Conservation (phyloP, 129 eudicot species). For the Deinandra increscens region DNA sequence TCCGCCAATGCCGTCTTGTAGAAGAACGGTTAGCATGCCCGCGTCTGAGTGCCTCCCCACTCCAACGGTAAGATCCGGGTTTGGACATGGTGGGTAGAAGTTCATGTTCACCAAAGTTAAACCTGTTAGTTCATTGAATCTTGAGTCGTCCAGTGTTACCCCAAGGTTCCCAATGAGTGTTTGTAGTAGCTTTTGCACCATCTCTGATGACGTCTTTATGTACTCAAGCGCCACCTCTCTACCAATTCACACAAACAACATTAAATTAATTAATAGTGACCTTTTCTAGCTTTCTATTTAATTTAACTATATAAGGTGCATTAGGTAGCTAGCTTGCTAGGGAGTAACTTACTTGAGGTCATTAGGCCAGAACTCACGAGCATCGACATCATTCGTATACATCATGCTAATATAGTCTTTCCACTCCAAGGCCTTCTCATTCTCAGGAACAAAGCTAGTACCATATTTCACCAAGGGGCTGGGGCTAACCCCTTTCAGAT, state of each 20-base stretch:
- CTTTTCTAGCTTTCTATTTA: no score
- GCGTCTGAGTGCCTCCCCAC: constrained; percentile 43
- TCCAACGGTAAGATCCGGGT: constrained; percentile 49
- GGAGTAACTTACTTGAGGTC: constrained; percentile 42
- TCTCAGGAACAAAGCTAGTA: constrained; percentile 46
- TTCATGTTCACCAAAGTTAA: constrained; percentile 35
- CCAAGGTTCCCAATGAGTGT: constrained; percentile 29
- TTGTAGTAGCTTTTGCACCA: constrained; percentile 25
- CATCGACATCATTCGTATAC: constrained; percentile 39
- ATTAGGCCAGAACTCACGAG: constrained; percentile 38
- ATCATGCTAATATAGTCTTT: constrained; percentile 41
- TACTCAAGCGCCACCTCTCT: constrained; percentile 28
- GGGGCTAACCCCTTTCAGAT: constrained; percentile 41
- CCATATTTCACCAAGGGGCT: constrained; percentile 35
- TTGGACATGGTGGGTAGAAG: constrained; percentile 45
- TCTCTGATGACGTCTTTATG: constrained; percentile 30
- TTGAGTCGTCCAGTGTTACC: constrained; percentile 28
- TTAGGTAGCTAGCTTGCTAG: no score
- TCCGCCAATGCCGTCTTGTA: constrained; percentile 52
- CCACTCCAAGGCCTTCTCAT: constrained; percentile 43
- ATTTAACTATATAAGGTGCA: no score
- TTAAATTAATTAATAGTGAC: no score
- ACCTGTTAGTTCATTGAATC: constrained; percentile 28
- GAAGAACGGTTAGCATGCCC: constrained; percentile 39
- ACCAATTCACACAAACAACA: background rate